phyloP scores from a whole-genome alignment of 768 basidiomycete genomes.

The Auriculariales sp. region DNA sequence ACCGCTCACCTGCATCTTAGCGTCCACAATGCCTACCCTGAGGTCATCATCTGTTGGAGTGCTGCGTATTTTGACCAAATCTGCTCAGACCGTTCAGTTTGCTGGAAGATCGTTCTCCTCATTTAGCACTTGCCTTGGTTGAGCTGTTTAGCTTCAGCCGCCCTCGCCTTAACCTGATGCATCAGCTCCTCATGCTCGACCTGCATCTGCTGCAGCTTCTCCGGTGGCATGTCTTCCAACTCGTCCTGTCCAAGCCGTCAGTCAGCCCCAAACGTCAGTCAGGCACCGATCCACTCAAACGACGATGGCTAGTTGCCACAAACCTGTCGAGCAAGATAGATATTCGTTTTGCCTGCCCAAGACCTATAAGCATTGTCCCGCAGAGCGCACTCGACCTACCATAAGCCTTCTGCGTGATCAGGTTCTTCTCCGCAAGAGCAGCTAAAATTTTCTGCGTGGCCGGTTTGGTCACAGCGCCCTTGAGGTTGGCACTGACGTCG shows the following conservation, averaged over 20 bases:
- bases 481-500: constrained; percentile 81
- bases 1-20: constrained; percentile 33
- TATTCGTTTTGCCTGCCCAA: constrained; percentile 58
- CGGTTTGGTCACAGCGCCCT: constrained; percentile 76
- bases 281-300: constrained; percentile 2
- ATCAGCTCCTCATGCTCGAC: constrained; percentile 38
- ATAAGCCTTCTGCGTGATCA: constrained; percentile 69
- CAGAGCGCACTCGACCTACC: constrained; percentile 26
- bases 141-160: constrained; percentile 31
- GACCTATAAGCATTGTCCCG: neutral
- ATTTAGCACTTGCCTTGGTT: neutral
- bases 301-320: neutral
- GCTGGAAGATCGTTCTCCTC: neutral
- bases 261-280: too few relatives aligned
- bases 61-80: constrained; percentile 45
- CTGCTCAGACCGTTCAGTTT: constrained; percentile 21
- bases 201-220: constrained; percentile 47
- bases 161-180: constrained; percentile 42
- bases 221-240: constrained; percentile 46
- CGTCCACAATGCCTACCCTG: constrained; percentile 32
- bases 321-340: constrained; percentile 65
- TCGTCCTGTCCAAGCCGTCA: constrained; percentile 32
- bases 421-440: constrained; percentile 72
- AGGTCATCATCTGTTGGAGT: constrained; percentile 62
- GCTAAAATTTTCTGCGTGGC: constrained; percentile 73